A percentile compares a stretch with the other conserved stretches of the same genome.
Conservation (phyloP, 495 filamentous ascomycete genomes). For the Elasticomyces elasticus region DNA sequence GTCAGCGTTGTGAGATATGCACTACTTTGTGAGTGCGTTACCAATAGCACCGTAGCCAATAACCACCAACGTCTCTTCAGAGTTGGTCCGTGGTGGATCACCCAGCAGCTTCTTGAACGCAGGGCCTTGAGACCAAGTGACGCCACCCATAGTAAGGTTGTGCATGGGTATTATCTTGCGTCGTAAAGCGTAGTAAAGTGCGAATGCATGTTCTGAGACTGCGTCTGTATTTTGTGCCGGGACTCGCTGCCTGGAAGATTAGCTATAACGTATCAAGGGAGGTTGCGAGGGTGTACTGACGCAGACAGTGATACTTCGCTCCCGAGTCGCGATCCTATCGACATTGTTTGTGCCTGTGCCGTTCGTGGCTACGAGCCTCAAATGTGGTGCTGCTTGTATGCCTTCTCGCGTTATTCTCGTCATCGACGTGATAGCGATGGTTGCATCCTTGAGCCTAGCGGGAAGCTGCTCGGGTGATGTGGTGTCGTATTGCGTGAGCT, state of each 20-base stretch:
- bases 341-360: constrained; percentile 46
- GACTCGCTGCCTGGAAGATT: too few relatives aligned
- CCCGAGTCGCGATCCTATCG: constrained; percentile 37
- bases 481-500: background rate
- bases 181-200: constrained; percentile 44
- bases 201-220: constrained; percentile 47
- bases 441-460: constrained; percentile 37
- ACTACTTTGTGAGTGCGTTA: constrained; percentile 26
- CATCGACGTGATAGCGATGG: constrained; percentile 39
- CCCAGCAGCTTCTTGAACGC: constrained; percentile 25
- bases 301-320: constrained; percentile 37
- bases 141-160: constrained; percentile 31
- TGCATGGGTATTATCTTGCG: constrained; percentile 39
- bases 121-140: constrained; percentile 5
- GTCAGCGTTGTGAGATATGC: constrained; percentile 6
- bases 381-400: constrained; percentile 2
- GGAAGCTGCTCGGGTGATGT: constrained; percentile 23
- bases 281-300: too few relatives aligned
- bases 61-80: constrained; percentile 40
- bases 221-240: constrained; percentile 41
- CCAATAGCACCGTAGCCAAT: constrained; percentile 46
- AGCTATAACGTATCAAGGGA: too few relatives aligned
- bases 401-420: constrained; percentile 31
- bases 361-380: constrained; percentile 39
- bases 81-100: constrained; percentile 34